These are phyloP conservation scores for Pascua sp. DNA, from an alignment of 1,284 basidiomycete genomes.

Conservation along the genomic window DNA sequence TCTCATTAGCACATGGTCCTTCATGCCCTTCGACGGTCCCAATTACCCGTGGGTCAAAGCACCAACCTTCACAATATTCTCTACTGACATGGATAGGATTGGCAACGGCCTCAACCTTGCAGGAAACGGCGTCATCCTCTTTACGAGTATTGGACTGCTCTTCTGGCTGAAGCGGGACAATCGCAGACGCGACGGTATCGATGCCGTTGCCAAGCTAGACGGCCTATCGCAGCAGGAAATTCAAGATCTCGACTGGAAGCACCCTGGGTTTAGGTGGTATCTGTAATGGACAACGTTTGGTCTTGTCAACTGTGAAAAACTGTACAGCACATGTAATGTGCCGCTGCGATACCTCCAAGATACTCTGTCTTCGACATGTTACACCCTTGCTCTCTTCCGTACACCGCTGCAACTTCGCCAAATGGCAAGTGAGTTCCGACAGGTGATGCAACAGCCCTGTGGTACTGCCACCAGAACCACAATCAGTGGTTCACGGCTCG, in stretches of 20 bases:
- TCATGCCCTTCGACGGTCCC: constrained; percentile 19
- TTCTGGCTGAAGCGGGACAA: constrained; percentile 13
- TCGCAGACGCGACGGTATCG: constrained; percentile 8
- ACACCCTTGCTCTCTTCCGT: no score
- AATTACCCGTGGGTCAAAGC: constrained; percentile 14
- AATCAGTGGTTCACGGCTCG: no score
- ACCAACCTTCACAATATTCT: no score
- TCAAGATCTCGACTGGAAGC: constrained; percentile 20
- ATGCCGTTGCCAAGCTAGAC: constrained; percentile 5
- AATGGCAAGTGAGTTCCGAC: no score
- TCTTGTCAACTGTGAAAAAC: neutral
- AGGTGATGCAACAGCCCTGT: no score
- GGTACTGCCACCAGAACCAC: no score
- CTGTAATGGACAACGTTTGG: constrained; percentile 5
- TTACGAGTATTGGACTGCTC: constrained; percentile 9
- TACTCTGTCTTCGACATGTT: no score
- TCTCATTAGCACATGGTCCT: constrained; percentile 27
- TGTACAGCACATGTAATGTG: no score
- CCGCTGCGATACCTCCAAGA: no score
- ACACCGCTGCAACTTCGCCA: no score
- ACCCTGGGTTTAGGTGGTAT: constrained; percentile 17
- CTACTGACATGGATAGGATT: constrained; percentile 7
- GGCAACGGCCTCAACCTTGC: constrained; percentile 20
- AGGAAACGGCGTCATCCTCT: constrained; percentile 7
- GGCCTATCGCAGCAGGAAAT: constrained; percentile 7